phyloP scores from a whole-genome alignment of 345 rosid genomes.

The Aquilaria yunnanensis region DNA sequence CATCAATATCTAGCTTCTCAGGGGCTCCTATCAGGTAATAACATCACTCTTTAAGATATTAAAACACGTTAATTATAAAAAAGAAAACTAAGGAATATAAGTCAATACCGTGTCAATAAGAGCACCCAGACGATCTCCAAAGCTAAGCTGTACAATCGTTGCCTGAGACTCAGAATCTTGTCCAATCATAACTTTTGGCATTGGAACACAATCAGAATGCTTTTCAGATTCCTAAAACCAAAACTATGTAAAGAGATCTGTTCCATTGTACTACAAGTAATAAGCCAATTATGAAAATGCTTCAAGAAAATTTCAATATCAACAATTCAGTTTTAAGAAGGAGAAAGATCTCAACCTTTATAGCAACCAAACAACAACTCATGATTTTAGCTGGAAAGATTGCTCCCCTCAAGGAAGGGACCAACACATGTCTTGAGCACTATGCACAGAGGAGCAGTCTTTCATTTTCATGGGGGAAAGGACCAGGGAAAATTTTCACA shows the following conservation, averaged over 20 bases:
- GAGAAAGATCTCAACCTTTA: not conserved
- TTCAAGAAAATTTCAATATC: not conserved
- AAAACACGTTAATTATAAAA: not conserved
- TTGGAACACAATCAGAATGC: slow-evolving; percentile 47
- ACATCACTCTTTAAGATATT: too few species aligned
- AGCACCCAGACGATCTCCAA: slow-evolving; percentile 97
- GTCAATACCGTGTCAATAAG: slow-evolving; percentile 76
- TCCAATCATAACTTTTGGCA: slow-evolving; percentile 75
- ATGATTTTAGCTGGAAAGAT: not conserved
- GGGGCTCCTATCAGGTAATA: too few species aligned
- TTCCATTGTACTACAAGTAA: slow-evolving; percentile 3
- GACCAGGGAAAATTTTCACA: too few species aligned
- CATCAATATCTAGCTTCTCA: too few species aligned
- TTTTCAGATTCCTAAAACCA: slow-evolving; percentile 44
- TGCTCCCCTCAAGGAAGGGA: too few species aligned
- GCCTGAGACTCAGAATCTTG: slow-evolving; percentile 88
- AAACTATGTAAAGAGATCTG: slow-evolving; percentile 12
- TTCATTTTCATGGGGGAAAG: too few species aligned
- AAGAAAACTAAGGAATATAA: not conserved
- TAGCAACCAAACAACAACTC: not conserved
- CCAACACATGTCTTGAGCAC: too few species aligned
- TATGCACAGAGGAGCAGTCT: too few species aligned
- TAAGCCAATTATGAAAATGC: not conserved
- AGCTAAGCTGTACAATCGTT: slow-evolving; percentile 80
- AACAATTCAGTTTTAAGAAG: not conserved